Evolutionary conservation across 2,329 filamentous ascomycete genomes (phyloP), one percentile per base, ranked within the genome.

Genomic region (Colletotrichum magnum): DNA sequence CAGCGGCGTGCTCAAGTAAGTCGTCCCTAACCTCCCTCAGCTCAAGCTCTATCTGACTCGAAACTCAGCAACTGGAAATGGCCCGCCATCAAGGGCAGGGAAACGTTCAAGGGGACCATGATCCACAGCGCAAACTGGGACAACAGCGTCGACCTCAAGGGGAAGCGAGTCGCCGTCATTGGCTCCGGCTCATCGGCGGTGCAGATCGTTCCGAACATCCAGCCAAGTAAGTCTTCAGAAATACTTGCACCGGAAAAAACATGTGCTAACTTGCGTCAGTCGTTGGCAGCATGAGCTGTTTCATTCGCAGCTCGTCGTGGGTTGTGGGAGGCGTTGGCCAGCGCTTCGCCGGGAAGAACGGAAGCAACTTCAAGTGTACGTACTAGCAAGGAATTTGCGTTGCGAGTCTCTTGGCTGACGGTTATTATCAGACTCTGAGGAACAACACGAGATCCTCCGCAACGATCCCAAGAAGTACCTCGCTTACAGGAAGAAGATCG

Each of bases 381-480:
- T 72, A 2, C 21, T 24, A 2, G 10, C 3, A 26, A 5, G n/a
- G 6, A 18, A 15, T 10, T 3, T 67, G 16, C 12, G n/a, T 1
- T 43, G 41, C 10, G 16, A 18, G 16, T 50, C 24, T 57, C 63
- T 1, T 9, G 10, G 21, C 32, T 39, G 47, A 6, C 5, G 6
- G n/a, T 56, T 18, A 16, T 3, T 3, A 41, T 0, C 13, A 73
- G 71, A 72, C 57, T 73, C 77, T 2, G 72, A 83, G 15, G 84
- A 88, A 28, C 81, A 88, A 56, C 79, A 83, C 5, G 81, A 86
- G 13, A 70, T 70, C 1, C 81, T 85, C 0, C 87, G 87, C 66
- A 81, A 87, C 45, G 71, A 90, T 70, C 86, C 89, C 0, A 78
- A 84, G 12, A 82, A 78, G 16, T 90, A 90, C 72, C 77, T 88